Base-by-base conservation (phyloP, 2,329 filamentous ascomycete genomes). In the Stromatinia cepivora region DNA sequence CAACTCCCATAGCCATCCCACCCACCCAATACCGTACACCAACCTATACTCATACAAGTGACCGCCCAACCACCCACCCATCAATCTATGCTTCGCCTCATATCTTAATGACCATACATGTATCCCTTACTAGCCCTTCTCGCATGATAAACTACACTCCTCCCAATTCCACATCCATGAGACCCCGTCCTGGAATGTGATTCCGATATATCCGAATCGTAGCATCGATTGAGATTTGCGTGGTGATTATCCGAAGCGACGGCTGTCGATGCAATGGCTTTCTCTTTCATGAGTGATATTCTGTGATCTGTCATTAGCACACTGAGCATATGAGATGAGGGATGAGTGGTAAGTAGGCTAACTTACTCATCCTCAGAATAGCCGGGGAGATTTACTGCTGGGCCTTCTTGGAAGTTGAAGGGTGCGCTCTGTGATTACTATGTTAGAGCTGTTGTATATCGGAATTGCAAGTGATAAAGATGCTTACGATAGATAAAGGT, bases 331-430 rank as follows among this genome's bases (percentile, higher is more conserved):
- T 62, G 4, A 25, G 22, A 50, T 31, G 48, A 54, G 67, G 22
- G 5, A 39, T 28, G 31, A 52, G 46, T 52, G 46, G 1, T 42
- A 46, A 54, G 65, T 66, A 61, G 54, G 69, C 42, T 6, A 45
- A 80, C 86, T 78, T 82, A 88, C 86, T 89, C 86, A 73, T 88
- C 85, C 72, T 86, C 82, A 58, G 84, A 84, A 54, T 88, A 80
- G 52, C 86, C 87, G 3, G 85, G 85, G 20, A 88, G 79, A 56
- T 78, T 79, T 53, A 84, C 80, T n/a, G 81, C 79, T 75, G 87
- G 75, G 7, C 75, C 85, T 70, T 82, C 83, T 76, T 85, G 84
- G 75, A 88, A 84, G 76, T 88, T 82, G 78, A 86, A 89, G 0
- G 87, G 87, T 13, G 83, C 82, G 63, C 86, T 88, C 86, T 88